Conservation (phyloP, 768 basidiomycete genomes). For the Trametes punicea region DNA sequence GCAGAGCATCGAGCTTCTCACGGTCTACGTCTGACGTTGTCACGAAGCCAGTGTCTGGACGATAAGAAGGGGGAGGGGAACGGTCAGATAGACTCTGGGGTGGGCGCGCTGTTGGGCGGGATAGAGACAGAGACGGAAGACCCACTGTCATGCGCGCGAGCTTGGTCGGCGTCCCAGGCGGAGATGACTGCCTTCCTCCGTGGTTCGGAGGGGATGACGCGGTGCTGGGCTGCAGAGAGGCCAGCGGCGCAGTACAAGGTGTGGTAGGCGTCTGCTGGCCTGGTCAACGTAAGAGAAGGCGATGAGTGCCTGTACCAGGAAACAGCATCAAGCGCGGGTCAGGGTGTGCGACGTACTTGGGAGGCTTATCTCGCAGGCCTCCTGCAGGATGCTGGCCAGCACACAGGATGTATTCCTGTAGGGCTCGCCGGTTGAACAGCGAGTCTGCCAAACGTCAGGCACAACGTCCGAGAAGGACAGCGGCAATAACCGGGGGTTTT, state of each 20-base stretch:
- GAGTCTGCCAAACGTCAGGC: slow-evolving; percentile 34
- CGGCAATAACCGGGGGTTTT: neutral
- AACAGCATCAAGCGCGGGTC: neutral
- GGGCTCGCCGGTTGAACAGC: slow-evolving; percentile 57
- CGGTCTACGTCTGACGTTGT: slow-evolving; percentile 14
- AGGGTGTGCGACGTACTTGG: slow-evolving; percentile 56
- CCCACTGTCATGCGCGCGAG: slow-evolving; percentile 13
- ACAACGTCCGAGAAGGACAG: neutral
- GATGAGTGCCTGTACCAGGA: neutral
- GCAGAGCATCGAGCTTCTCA: slow-evolving; percentile 31
- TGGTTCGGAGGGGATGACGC: slow-evolving; percentile 35
- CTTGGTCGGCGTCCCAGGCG: slow-evolving; percentile 19
- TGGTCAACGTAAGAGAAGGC: slow-evolving; percentile 29
- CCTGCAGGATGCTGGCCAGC: slow-evolving; percentile 85
- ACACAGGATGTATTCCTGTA: slow-evolving; percentile 85
- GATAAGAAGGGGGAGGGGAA: neutral
- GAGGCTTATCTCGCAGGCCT: slow-evolving; percentile 92
- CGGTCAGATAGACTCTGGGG: slow-evolving; percentile 5
- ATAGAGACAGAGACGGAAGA: slow-evolving; percentile 2
- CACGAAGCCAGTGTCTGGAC: slow-evolving; percentile 8
- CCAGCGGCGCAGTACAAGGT: slow-evolving; percentile 92
- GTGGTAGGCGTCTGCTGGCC: slow-evolving; percentile 92
- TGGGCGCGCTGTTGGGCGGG: slow-evolving; percentile 2
- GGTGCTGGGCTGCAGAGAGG: slow-evolving; percentile 85
- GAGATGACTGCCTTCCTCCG: slow-evolving; percentile 18